Conservation (phyloP, 2,329 filamentous ascomycete genomes). For the Cryphonectria naterciae region DNA sequence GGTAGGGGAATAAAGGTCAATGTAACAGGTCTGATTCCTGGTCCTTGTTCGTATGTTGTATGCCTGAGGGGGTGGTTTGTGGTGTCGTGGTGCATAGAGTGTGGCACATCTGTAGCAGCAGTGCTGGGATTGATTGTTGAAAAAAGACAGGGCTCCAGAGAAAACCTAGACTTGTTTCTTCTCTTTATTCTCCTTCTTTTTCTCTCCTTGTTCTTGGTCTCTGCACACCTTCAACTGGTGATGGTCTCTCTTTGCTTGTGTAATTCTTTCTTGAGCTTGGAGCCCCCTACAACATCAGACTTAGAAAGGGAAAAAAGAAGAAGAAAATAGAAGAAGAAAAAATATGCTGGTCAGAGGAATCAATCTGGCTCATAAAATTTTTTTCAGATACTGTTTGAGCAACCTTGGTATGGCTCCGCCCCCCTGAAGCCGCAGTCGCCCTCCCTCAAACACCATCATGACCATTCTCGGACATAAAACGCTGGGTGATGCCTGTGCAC, state of each 20-base stretch:
- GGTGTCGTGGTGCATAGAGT: not conserved
- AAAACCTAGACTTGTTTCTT: not conserved
- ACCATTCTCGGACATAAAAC: slow-evolving; percentile 22
- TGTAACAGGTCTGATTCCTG: not conserved
- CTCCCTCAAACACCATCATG: slow-evolving; percentile 26
- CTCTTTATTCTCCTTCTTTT: not conserved
- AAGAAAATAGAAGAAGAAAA: too few species aligned
- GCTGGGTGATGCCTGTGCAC: slow-evolving; percentile 24
- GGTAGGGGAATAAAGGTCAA: slow-evolving; percentile 6
- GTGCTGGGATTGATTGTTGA: not conserved
- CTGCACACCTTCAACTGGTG: not conserved
- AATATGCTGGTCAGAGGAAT: too few species aligned
- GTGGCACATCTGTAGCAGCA: slow-evolving; percentile 8
- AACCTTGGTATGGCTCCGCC: slow-evolving; percentile 19
- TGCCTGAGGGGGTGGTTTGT: not conserved
- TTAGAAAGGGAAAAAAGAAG: not conserved
- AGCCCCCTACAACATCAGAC: not conserved
- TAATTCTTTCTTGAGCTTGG: not conserved
- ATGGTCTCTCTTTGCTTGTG: not conserved
- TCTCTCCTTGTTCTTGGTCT: not conserved
- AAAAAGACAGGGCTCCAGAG: not conserved
- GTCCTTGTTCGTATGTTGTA: slow-evolving; percentile 2
- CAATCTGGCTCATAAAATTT: not conserved
- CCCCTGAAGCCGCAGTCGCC: slow-evolving; percentile 16
- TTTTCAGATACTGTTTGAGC: slow-evolving; percentile 9